Conservation (phyloP, 1,284 basidiomycete species). For the Leccinum pachyderme region DNA sequence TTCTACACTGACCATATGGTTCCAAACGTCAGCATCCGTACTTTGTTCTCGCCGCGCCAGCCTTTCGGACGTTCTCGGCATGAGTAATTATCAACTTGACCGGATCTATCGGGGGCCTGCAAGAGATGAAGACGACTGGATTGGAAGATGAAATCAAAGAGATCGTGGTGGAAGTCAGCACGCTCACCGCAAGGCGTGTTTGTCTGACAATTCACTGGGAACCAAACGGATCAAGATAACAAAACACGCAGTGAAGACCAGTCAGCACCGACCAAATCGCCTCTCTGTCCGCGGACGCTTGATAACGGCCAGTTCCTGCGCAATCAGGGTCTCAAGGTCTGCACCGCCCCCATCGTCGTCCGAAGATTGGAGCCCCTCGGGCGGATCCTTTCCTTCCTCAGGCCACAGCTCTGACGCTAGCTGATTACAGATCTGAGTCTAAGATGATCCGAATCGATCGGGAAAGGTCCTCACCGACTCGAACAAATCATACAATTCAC, state of each 20-base stretch:
- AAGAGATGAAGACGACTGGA: slow-evolving; percentile 76
- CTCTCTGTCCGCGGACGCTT: slow-evolving; percentile 62
- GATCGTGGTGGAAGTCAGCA: neutral
- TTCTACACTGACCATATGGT: neutral
- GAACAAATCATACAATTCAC: slow-evolving; percentile 75
- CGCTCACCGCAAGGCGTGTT: slow-evolving; percentile 72
- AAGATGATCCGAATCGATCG: neutral
- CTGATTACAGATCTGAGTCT: slow-evolving; percentile 37
- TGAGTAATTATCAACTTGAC: slow-evolving; percentile 68
- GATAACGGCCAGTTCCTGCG: slow-evolving; percentile 65
- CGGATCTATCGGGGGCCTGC: slow-evolving; percentile 72
- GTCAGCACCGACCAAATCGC: slow-evolving; percentile 56
- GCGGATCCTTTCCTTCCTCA: slow-evolving; percentile 15
- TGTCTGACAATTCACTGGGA: slow-evolving; percentile 66
- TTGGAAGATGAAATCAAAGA: slow-evolving; percentile 2
- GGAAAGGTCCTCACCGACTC: slow-evolving; percentile 50
- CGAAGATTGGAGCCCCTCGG: slow-evolving; percentile 17
- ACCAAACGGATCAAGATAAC: neutral
- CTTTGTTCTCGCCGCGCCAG: slow-evolving; percentile 67
- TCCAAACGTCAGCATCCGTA: slow-evolving; percentile 28
- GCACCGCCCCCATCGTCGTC: slow-evolving; percentile 39
- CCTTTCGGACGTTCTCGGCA: slow-evolving; percentile 57
- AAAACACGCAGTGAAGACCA: neutral
- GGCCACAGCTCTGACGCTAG: slow-evolving; percentile 73
- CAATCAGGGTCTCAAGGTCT: slow-evolving; percentile 67